A percentile compares a stretch with the other conserved stretches of the same genome.
phyloP scores from a whole-genome alignment of 1,284 basidiomycete genomes.

The Ceraceosorus bombacis region DNA sequence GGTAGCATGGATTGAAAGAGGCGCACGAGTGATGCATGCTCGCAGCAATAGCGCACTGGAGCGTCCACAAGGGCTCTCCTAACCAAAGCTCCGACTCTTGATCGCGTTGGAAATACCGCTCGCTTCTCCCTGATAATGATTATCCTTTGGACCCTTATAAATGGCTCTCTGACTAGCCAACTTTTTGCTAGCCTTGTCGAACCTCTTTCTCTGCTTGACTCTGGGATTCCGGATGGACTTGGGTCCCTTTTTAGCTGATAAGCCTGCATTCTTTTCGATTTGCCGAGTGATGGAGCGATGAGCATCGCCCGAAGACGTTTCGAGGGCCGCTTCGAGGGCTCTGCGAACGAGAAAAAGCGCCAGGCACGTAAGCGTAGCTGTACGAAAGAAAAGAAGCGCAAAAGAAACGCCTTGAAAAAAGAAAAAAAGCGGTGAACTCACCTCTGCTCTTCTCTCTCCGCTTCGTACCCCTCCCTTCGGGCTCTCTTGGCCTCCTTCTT shows the following conservation, averaged over 20 bases:
- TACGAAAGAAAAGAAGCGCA: too few species aligned
- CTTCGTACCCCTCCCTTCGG: slow-evolving; percentile 43
- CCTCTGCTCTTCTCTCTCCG: slow-evolving; percentile 28
- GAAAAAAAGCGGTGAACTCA: slow-evolving; percentile 2
- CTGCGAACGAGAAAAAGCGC: too few species aligned
- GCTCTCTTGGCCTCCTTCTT: slow-evolving; percentile 27
- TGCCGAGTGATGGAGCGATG: slow-evolving; percentile 42
- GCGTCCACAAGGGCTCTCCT: neutral
- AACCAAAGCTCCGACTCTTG: slow-evolving; percentile 43
- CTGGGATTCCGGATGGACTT: slow-evolving; percentile 45
- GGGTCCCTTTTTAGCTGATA: slow-evolving; percentile 34
- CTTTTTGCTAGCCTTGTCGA: slow-evolving; percentile 47
- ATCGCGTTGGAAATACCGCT: slow-evolving; percentile 44
- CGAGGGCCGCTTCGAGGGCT: slow-evolving; percentile 20
- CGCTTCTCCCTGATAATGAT: slow-evolving; percentile 44
- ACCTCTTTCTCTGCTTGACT: slow-evolving; percentile 46
- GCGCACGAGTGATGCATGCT: too few species aligned
- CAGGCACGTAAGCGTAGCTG: too few species aligned
- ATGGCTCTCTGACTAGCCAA: slow-evolving; percentile 38
- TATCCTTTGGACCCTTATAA: slow-evolving; percentile 46
- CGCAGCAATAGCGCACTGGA: too few species aligned
- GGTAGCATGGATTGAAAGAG: too few species aligned
- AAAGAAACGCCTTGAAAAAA: neutral
- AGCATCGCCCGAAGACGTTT: slow-evolving; percentile 22
- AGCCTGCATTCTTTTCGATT: slow-evolving; percentile 47